Base-by-base conservation (phyloP, 2,329 filamentous ascomycete genomes). In the Diplocarpon mali region DNA sequence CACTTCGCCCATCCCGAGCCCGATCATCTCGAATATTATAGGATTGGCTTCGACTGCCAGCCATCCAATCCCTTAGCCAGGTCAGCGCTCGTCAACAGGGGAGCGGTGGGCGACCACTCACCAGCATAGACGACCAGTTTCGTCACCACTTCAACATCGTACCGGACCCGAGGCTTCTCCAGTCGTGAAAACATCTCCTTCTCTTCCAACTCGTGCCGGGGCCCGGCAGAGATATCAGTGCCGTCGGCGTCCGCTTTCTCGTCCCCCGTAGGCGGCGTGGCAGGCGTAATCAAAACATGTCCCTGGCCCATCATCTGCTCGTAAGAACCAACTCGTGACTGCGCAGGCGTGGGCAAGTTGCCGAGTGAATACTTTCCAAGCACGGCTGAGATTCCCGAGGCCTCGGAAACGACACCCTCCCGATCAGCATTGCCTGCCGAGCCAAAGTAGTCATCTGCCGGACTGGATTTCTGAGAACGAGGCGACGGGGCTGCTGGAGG, bases 61-160 rank as follows among this genome's bases (percentile, higher is more conserved):
- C 79, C 81, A 88, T 41, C 73, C 87, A 62, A 95, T 94, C 37
- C 86, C 85, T n/a, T 87, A 29, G 38, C 36, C 2, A 2, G 15
- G 29, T 53, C 49, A 55, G 50, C 34, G 31, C 15, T 1, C 15
- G 46, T 44, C 34, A 15, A 44, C 28, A 46, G 44, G 48, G 42
- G 43, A 45, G 38, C 11, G 10, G 8, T 10, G 24, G 27, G 31
- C 31, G 3, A 27, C 15, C 16, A 15, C 38, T 40, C 67, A 87
- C 90, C 92, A 47, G 83, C 76, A 67, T 98, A 98, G 17, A 98
- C 87, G 57, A 98, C 84, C 49, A 98, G 66, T 67, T 95, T 96
- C 5, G 92, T 96, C 31, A 98, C 84, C 32, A 98, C 90, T 65
- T 98, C 92, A n/a, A 96, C 90, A 65, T 98, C 92, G 60, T 96